Evolutionary conservation across 306 rosid species (phyloP), one percentile per base, ranked within the genome.

Genomic region (Cajanus cajan): DNA sequence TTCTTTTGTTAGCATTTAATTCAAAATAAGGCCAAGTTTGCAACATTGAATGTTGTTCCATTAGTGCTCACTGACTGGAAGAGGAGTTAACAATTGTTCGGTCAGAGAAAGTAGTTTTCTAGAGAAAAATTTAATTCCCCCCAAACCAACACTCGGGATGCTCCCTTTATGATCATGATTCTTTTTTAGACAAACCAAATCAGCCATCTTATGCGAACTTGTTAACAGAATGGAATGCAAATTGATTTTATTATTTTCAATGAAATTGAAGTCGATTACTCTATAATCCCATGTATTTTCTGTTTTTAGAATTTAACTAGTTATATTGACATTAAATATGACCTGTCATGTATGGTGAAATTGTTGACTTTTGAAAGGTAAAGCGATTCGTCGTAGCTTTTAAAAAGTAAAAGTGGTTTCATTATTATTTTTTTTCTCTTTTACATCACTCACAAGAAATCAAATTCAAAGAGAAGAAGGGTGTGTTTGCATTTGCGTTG

Each of bases 31-130:
- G 61, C 45, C 59, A 39, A 24, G 13, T 69, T 39, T 64, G 47
- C 51, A 74, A 61, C 34, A 40, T 67, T 76, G 62, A 73, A 25
- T 66, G 73, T 54, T 66, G 73, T 54, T 83, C 18, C 34, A 4
- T 1, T 57, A 44, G 28, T 36, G 71, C 44, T 57, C 22, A 7
- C 8, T 47, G 16, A 41, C 66, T 43, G 12, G 40, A 75, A 75
- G 43, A 45, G 72, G 36, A 68, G 47, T 58, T 65, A 81, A 66
- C 41, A 44, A 44, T 7, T 31, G 44, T 74, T 55, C 34, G 34
- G 18, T 67, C 61, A 8, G 45, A 22, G 48, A 50, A 50, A 44
- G 48, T 33, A 50, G n/a, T 13, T 72, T 62, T 63, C 13, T 8
- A 16, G 36, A 19, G 15, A 4, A 39, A 33, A 25, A 31, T 28